Conservation (phyloP, 1,139 yeast species). For the Trichomonascaceae sp. region DNA sequence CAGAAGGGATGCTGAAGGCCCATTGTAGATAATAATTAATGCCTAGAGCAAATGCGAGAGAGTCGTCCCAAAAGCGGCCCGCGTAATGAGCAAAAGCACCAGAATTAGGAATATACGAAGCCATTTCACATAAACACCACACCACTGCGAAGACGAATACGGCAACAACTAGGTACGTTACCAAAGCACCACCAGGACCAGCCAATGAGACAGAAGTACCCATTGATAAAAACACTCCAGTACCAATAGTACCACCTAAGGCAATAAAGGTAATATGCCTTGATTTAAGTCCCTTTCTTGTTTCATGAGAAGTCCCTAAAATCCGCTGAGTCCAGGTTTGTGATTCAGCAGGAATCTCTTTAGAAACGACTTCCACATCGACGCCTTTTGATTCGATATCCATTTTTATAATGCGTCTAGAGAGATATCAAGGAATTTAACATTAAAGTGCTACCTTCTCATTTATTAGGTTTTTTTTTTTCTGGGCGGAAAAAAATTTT, state of each 20-base stretch:
- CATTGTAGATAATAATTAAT: slow-evolving; percentile 20
- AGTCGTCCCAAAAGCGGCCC: slow-evolving; percentile 18
- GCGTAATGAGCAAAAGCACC: slow-evolving; percentile 63
- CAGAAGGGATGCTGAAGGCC: slow-evolving; percentile 56
- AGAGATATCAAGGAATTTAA: not conserved
- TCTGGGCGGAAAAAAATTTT: not conserved
- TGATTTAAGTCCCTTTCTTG: slow-evolving; percentile 31
- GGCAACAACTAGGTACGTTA: slow-evolving; percentile 60
- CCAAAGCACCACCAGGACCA: slow-evolving; percentile 64
- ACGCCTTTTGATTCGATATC: not conserved
- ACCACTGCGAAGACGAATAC: slow-evolving; percentile 60
- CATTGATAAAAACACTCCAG: slow-evolving; percentile 43
- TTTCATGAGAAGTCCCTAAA: not conserved
- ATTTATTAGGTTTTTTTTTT: not conserved
- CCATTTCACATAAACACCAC: slow-evolving; percentile 68
- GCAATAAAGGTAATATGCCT: slow-evolving; percentile 47
- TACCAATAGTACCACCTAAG: slow-evolving; percentile 48
- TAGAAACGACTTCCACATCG: not conserved
- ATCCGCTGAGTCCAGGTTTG: not conserved
- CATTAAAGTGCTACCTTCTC: not conserved
- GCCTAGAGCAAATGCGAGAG: slow-evolving; percentile 19
- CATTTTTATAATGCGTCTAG: not conserved
- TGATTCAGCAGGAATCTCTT: not conserved
- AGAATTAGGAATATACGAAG: slow-evolving; percentile 63
- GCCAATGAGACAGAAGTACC: slow-evolving; percentile 68